Conservation (phyloP, 306 rosid genomes). For the Biancaea sappan region DNA sequence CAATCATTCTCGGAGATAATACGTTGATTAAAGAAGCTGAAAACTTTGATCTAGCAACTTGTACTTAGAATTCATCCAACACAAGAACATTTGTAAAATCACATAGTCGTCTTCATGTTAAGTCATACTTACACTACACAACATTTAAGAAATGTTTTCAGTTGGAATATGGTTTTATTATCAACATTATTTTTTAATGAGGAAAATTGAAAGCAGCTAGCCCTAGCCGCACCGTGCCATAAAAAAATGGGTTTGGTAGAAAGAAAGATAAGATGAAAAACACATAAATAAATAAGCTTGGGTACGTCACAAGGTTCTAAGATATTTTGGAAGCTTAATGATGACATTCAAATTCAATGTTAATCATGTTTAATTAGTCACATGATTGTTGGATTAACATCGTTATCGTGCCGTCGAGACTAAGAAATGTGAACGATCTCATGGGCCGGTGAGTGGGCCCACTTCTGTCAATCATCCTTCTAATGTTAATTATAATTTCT, state of each 20-base stretch:
- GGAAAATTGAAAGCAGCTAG: neutral
- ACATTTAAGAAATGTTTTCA: too few relatives aligned
- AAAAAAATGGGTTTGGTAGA: slow-evolving; percentile 38
- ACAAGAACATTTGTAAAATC: neutral
- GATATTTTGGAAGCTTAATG: slow-evolving; percentile 26
- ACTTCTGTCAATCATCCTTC: slow-evolving; percentile 12
- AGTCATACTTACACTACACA: neutral
- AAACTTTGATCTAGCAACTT: neutral
- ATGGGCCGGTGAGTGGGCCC: slow-evolving; percentile 60
- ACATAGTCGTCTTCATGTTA: neutral
- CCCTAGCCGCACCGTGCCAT: slow-evolving; percentile 10
- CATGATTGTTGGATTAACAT: slow-evolving; percentile 30
- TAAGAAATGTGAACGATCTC: slow-evolving; percentile 48
- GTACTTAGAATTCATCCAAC: neutral
- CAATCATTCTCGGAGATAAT: neutral
- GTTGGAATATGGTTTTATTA: too few relatives aligned
- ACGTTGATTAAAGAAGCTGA: neutral
- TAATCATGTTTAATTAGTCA: slow-evolving; percentile 21
- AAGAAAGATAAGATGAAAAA: neutral
- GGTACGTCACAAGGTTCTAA: slow-evolving; percentile 25
- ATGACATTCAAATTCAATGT: slow-evolving; percentile 13
- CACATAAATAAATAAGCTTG: neutral
- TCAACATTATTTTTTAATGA: neutral
- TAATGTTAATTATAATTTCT: neutral
- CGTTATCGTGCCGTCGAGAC: slow-evolving; percentile 59